Conservation (phyloP, 164 flowering plant genomes). For the Amborella trichopoda region DNA sequence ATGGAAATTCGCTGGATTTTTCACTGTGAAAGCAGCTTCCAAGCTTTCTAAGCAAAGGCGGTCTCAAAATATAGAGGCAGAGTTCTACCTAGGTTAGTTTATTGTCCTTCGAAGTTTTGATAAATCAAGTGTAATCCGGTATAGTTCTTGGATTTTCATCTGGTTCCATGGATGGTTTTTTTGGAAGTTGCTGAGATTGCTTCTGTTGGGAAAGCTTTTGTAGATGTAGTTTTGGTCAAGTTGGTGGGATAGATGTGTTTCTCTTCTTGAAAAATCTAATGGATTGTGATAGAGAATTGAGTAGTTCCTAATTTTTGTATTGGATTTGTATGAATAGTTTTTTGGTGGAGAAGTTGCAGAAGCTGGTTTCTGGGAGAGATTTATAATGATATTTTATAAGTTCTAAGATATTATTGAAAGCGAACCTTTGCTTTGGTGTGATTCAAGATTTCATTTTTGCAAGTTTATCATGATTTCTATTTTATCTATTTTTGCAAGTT, state of each 20-base stretch:
- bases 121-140: not conserved
- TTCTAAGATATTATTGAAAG: no score
- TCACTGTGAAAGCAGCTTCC: not conserved
- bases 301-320: no score
- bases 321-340: no score
- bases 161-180: not conserved
- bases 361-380: no score
- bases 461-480: no score
- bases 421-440: no score
- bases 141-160: not conserved
- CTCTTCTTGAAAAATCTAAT: no score
- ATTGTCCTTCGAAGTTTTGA: not conserved
- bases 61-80: slow-evolving; percentile 34
- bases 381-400: no score
- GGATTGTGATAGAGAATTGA: no score
- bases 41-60: slow-evolving; percentile 18
- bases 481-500: no score
- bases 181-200: not conserved
- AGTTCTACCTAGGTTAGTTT: slow-evolving; percentile 31
- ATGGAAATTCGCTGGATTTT: not conserved
- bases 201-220: not conserved
- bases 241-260: not conserved
- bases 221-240: not conserved
- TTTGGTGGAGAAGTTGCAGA: no score
- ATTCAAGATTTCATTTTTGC: no score